These are phyloP conservation scores for Thermothielavioides terrestris DNA, from an alignment of 495 filamentous ascomycete genomes.

Conservation along the genomic window DNA sequence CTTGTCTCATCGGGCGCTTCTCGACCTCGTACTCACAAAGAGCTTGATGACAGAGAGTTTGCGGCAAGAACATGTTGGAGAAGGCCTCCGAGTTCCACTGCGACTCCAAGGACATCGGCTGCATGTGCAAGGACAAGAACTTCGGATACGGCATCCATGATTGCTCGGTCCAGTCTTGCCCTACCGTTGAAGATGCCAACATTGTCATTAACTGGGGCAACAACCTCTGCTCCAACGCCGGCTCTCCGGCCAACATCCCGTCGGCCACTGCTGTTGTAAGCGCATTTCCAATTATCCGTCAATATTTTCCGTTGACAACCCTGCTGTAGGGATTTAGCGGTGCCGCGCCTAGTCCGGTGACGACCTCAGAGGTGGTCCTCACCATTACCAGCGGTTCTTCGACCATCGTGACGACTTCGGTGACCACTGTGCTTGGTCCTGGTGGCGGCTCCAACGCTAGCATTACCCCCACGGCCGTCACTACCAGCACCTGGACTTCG, in stretches of 20 bases:
- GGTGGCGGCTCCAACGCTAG: not conserved
- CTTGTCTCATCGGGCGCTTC: no score
- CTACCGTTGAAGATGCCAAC: conserved; percentile 21
- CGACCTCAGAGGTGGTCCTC: conserved; percentile 12
- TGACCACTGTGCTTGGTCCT: conserved; percentile 18
- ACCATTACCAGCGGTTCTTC: conserved; percentile 26
- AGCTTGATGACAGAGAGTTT: conserved; percentile 49
- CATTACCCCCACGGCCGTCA: conserved; percentile 16
- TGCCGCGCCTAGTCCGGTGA: no score
- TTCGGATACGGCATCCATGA: conserved; percentile 72
- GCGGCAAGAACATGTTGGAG: conserved; percentile 62
- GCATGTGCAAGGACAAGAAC: conserved; percentile 61
- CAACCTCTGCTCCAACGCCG: conserved; percentile 24
- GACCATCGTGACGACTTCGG: conserved; percentile 17
- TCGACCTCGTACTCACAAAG: conserved; percentile 6
- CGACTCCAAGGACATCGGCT: conserved; percentile 42
- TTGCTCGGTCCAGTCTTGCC: conserved; percentile 63
- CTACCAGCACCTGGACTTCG: conserved; percentile 29
- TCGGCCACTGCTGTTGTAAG: conserved; percentile 20
- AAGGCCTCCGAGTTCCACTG: conserved; percentile 57
- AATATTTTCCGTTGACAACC: no score
- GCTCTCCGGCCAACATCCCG: conserved; percentile 8
- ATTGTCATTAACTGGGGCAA: conserved; percentile 28
- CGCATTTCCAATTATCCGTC: not conserved
- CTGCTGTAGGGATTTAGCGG: no score